phyloP scores from a whole-genome alignment of 2,329 filamentous ascomycete genomes.

The Reticulascus tulasneorum region DNA sequence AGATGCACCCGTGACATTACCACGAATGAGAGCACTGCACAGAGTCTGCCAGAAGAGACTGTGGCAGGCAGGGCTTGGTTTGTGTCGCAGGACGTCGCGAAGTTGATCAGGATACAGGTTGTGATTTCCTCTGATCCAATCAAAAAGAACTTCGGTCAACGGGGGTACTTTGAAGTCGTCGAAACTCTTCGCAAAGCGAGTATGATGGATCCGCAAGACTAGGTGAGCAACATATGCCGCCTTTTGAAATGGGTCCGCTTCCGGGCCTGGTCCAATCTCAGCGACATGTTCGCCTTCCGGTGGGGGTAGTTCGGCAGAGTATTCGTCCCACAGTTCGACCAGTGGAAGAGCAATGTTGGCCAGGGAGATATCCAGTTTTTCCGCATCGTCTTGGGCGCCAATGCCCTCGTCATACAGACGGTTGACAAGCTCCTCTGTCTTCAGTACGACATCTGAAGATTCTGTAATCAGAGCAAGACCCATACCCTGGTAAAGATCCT shows the following conservation, averaged over 20 bases:
- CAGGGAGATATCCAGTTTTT: conserved; percentile 53
- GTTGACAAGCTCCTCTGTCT: conserved; percentile 68
- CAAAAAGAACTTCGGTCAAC: conserved; percentile 73
- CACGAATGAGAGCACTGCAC: conserved; percentile 70
- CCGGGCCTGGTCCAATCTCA: conserved; percentile 62
- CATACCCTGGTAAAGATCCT: conserved; percentile 59
- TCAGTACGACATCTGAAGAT: conserved; percentile 65
- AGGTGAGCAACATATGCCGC: conserved; percentile 76
- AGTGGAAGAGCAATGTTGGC: conserved; percentile 50
- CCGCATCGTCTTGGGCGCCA: conserved; percentile 50
- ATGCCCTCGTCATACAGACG: conserved; percentile 61
- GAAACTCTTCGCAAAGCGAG: conserved; percentile 34
- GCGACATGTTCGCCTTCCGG: conserved; percentile 51
- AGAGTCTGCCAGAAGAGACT: conserved; percentile 80
- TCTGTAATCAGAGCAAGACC: conserved; percentile 62
- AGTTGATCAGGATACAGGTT: conserved; percentile 67
- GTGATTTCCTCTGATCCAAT: conserved; percentile 78
- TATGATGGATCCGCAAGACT: conserved; percentile 74
- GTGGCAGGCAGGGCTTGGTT: conserved; percentile 72
- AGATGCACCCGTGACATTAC: conserved; percentile 65
- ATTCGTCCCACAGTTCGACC: conserved; percentile 52
- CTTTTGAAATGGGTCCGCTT: conserved; percentile 64
- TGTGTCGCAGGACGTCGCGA: conserved; percentile 57
- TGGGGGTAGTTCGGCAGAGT: conserved; percentile 44
- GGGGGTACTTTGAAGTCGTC: conserved; percentile 43